These are phyloP conservation scores for Brassica juncea DNA, from an alignment of 345 rosid genomes.

Conservation along the genomic window DNA sequence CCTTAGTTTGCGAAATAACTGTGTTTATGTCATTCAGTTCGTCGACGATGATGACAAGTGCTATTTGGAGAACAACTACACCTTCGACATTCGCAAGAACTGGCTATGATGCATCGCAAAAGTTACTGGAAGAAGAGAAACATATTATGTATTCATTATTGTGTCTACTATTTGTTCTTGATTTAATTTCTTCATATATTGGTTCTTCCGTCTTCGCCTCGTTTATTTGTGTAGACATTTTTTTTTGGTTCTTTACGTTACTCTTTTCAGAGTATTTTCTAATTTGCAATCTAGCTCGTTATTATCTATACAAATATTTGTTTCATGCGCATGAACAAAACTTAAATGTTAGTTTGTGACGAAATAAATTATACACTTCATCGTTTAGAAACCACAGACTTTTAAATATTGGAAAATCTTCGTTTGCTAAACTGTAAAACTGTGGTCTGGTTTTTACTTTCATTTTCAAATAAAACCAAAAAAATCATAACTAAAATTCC, in stretches of 20 bases:
- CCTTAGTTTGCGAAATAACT: neutral
- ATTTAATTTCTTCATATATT: neutral
- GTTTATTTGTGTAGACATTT: neutral
- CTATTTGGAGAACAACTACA: constrained; percentile 77
- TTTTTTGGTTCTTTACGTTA: neutral
- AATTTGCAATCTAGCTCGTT: neutral
- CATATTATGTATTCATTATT: neutral
- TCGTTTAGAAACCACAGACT: neutral
- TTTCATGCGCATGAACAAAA: neutral
- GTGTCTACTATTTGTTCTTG: neutral
- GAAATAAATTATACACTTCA: neutral
- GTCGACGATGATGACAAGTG: constrained; percentile 74
- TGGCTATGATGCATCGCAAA: constrained; percentile 43
- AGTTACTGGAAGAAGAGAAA: constrained; percentile 12
- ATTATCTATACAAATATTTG: neutral
- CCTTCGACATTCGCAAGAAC: constrained; percentile 68
- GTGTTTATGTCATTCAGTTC: constrained; percentile 47
- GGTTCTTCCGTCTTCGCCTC: neutral
- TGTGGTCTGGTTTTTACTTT: too few species aligned
- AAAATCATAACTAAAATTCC: too few species aligned
- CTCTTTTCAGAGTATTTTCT: neutral
- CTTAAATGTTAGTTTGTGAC: neutral
- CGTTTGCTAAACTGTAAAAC: too few species aligned
- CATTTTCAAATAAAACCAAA: too few species aligned
- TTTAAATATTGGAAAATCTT: too few species aligned